Base-by-base conservation (phyloP, 768 basidiomycete species). In the Lyophyllum decastes region DNA sequence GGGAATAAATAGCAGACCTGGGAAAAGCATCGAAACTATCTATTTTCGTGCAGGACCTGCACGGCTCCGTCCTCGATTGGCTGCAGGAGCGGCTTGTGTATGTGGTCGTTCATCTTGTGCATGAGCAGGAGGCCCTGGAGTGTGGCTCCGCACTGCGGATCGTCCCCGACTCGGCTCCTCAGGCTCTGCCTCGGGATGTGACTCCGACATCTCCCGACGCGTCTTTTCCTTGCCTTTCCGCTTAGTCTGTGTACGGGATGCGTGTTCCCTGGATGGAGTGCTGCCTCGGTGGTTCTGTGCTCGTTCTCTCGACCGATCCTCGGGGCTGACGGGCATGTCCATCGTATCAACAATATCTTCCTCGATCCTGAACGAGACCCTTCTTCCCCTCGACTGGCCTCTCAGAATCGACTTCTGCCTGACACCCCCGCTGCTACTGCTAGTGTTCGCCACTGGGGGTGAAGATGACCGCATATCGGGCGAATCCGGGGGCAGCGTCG, bases 341-440 rank as follows among this genome's bases (percentile, higher is more conserved):
- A 46, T 48, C 41, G 58, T 61, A 25, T 64, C 65, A 30, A 60
- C 43, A 48, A 49, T 47, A 30, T 51, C 60, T 38, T 65, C 66
- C 43, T 74, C 74, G 14, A 83, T 61, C 57, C 69, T 73, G 65
- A 88, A 88, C 11, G 85, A 85, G 2, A 87, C 86, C 22, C 75
- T 74, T 57, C 86, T 76, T 9, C 82, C 85, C 27, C 79, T 70
- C 19, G 85, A 83, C 49, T 71, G 77, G 68, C 85, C 85, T 26
- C 72, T 69, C 24, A 80, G 80, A 60, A 78, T 61, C 0, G 77
- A 73, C 54, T 73, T 73, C 53, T 66, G 70, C 41, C 72, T 68
- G 25, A 62, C 52, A 5, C 12, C 24, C 2, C 56, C 51, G 27
- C 58, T 68, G 46, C 62, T 68, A 4, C 56, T 52, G 26, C 59